Evolutionary conservation across 352 stramenopile genomes (phyloP), one percentile per base, ranked within the genome.

Genomic region (Globisporangium cylindrosporum): DNA sequence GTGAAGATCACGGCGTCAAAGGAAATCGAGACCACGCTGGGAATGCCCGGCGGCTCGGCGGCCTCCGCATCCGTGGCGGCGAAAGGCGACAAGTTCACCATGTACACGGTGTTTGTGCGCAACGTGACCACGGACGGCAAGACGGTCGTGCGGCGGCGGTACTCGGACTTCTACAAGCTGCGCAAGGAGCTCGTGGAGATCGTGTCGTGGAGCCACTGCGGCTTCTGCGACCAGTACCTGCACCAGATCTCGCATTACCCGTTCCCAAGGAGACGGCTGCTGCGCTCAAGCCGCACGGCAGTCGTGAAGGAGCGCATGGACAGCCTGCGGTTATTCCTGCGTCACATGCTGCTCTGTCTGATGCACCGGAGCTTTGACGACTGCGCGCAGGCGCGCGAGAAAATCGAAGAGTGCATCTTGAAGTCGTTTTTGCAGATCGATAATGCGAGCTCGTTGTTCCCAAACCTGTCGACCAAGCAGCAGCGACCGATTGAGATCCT

Each of bases 251-350:
- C 84, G 27, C 81, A 82, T 34, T 95, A 95, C 61, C 88, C 86
- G 58, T 95, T 95, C 60, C 88, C 88, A 15, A 77, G 86, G 20
- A 81, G 88, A 75, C 80, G 86, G 36, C 64, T 94, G 62, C 77
- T 94, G 62, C 86, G 86, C 36, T 92, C 88, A 55, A 93, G 79
- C 67, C 80, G 77, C 53, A 66, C 72, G 18, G 81, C 77, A 1
- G 84, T 93, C 14, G 86, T 95, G 8, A 93, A 91, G 68, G 88
- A 95, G 68, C 88, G 88, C 48, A 95, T 95, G 80, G 88, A 95
- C 75, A 91, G 81, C 48, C 59, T 95, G 9, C 81, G 81, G 3
- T 73, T 95, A 3, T 95, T 95, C 29, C 68, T 95, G 41, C 79
- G 86, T 34, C 84, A 95, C 70, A 76, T 93, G 61, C 68, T 93